Percentiles rank a stretch among this genome's conserved stretches.
These are phyloP conservation scores for Quercus cerris DNA, from an alignment of 306 rosid genomes.

Conservation along the genomic window DNA sequence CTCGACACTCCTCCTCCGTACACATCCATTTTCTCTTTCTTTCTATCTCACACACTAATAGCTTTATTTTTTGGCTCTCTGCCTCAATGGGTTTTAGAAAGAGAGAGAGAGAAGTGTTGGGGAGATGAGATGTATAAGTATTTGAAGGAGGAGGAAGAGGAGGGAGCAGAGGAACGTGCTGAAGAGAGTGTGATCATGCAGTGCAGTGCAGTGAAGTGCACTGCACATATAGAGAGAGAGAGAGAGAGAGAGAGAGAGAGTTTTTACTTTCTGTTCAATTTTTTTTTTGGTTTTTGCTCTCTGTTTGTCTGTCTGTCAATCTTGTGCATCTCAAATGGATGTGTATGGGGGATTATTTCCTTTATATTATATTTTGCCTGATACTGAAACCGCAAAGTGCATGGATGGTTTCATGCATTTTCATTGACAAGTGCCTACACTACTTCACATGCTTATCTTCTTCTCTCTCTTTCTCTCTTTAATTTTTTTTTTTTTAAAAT, in stretches of 20 bases:
- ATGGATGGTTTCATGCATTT: neutral
- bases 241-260: neutral
- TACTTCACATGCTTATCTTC: neutral
- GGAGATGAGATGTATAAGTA: neutral
- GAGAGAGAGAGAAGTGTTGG: neutral
- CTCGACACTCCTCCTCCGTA: conserved; percentile 10
- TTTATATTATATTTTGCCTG: neutral
- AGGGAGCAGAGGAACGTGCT: conserved; percentile 40
- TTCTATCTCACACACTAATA: too few relatives aligned
- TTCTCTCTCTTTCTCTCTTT: neutral
- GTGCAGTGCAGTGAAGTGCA: neutral
- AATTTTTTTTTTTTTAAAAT: neutral
- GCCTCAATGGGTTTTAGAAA: neutral
- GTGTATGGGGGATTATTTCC: neutral
- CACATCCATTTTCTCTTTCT: conserved; percentile 8
- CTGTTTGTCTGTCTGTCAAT: neutral
- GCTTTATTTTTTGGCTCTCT: neutral
- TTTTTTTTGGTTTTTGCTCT: neutral
- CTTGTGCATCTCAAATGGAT: neutral
- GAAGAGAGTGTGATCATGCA: conserved; percentile 20
- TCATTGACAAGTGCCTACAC: conserved; percentile 4
- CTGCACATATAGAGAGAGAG: neutral
- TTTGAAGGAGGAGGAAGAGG: neutral
- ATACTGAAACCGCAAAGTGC: neutral
- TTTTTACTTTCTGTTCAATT: neutral